Conservation (phyloP, 306 rosid genomes). For the Prunus campanulata region DNA sequence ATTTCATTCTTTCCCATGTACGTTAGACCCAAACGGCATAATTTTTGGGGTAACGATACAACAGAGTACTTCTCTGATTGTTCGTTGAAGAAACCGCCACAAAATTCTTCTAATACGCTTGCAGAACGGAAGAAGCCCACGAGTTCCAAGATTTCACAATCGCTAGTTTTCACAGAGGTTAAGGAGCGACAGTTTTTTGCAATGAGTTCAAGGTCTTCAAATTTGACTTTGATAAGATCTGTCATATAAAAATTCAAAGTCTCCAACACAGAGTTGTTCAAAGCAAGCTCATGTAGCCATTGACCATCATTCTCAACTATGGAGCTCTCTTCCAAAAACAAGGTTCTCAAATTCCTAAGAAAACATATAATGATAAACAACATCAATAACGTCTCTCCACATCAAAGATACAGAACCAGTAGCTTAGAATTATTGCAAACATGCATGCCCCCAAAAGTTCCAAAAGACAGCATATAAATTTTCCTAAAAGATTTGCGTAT, state of each 20-base stretch:
- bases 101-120: constrained; percentile 67
- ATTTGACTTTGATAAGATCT: constrained; percentile 46
- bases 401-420: constrained; percentile 14
- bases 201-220: constrained; percentile 80
- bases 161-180: constrained; percentile 69
- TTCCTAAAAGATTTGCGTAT: too few species aligned
- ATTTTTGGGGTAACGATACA: constrained; percentile 56
- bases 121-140: constrained; percentile 69
- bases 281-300: constrained; percentile 88
- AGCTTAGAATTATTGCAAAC: not conserved
- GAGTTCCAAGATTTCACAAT: constrained; percentile 67
- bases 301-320: constrained; percentile 65
- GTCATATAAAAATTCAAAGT: constrained; percentile 85
- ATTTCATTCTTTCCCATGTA: constrained; percentile 76
- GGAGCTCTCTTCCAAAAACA: constrained; percentile 83
- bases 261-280: constrained; percentile 79
- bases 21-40: constrained; percentile 70
- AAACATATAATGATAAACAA: constrained; percentile 8
- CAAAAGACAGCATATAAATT: not conserved
- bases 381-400: not conserved
- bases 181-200: constrained; percentile 78
- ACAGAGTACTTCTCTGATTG: constrained; percentile 48
- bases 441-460: not conserved
- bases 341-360: constrained; percentile 64
- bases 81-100: constrained; percentile 76